Base-by-base conservation (phyloP, 2,329 filamentous ascomycete genomes). In the Diaporthe humulicola region DNA sequence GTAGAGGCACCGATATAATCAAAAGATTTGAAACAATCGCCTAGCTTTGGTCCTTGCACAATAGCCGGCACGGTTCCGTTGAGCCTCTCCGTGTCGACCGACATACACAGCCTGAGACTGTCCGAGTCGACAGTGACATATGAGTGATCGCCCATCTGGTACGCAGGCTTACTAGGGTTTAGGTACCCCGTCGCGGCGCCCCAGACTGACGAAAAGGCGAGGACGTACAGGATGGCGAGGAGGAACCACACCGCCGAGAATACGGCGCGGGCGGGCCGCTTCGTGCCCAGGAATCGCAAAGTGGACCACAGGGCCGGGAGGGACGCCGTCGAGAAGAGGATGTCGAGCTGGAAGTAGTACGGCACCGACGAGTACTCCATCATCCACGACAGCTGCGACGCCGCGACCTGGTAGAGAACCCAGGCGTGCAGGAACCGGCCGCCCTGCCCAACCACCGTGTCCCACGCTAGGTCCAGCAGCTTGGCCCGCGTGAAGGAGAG, bases 191-290 rank as follows among this genome's bases (percentile, higher is more conserved):
- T 72, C 28, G 70, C 70, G 22, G 70, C 70, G 36, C 57, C 40
- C 70, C 70, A 72, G 25, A 72, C n/a, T 19, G 70, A 72, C 25
- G 70, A 54, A 33, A 72, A 72, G 22, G 57, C 57, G 22, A 72
- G 70, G n/a, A 72, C 42, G n/a, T 72, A 72, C 19, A 54, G 4
- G 36, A 72, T 72, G 14, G 70, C 57, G 70, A 72, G 70, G 36
- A 72, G 70, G 22, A 72, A 72, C 70, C 70, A 72, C n/a, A 72
- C 36, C 22, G 57, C 70, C 22, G 70, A 64, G 25, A 72, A 42
- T 7, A 64, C 48, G 28, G 70, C 60, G 25, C 70, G 58, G 2
- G 57, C 57, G 45, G 70, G 70, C 19, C 57, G 19, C 50, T 17
- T 64, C 25, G 42, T 42, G 38, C 40, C 36, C 10, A 72, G 57